A percentile compares a stretch with the other conserved stretches of the same genome.
phyloP scores from a whole-genome alignment of 805 yeast genomes.

The Metschnikowia rubicola region DNA sequence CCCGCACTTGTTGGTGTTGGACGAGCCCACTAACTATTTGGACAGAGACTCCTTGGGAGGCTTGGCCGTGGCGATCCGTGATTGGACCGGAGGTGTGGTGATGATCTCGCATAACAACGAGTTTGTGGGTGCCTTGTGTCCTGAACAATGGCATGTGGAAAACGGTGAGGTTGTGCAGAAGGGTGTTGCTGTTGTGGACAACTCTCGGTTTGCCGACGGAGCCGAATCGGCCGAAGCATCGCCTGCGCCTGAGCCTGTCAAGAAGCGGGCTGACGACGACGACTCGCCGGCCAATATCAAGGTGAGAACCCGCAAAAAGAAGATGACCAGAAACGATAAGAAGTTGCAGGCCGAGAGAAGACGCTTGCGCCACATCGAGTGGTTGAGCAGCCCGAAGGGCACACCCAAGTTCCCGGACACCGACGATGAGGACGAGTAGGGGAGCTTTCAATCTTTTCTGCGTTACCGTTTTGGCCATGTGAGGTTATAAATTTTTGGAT shows the following conservation, averaged over 20 bases:
- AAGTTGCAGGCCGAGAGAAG: constrained; percentile 89
- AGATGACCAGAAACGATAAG: constrained; percentile 95
- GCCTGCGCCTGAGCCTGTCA: constrained; percentile 29
- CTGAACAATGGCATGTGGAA: constrained; percentile 97
- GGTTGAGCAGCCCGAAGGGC: constrained; percentile 96
- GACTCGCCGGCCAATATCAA: constrained; percentile 96
- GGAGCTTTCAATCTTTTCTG: not conserved
- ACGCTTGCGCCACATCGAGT: constrained; percentile 87
- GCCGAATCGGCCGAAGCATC: constrained; percentile 45
- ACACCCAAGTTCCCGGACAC: constrained; percentile 94
- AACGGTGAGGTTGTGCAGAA: constrained; percentile 84
- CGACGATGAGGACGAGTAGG: constrained; percentile 70
- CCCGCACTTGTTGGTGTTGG: constrained; percentile 92
- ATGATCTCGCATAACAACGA: constrained; percentile 98
- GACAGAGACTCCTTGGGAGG: constrained; percentile 99
- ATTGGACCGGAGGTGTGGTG: constrained; percentile 97
- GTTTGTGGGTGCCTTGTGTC: constrained; percentile 95
- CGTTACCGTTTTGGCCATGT: too few relatives aligned
- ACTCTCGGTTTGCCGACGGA: constrained; percentile 78
- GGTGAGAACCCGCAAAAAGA: constrained; percentile 90
- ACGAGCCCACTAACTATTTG: constrained; percentile 97
- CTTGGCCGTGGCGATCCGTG: constrained; percentile 93
- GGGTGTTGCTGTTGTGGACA: constrained; percentile 74
- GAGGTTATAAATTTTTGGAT: too few relatives aligned
- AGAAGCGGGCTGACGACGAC: constrained; percentile 59